These are phyloP conservation scores for Ophiostoma montium DNA, from an alignment of 2,329 filamentous ascomycete species.

Conservation along the genomic window DNA sequence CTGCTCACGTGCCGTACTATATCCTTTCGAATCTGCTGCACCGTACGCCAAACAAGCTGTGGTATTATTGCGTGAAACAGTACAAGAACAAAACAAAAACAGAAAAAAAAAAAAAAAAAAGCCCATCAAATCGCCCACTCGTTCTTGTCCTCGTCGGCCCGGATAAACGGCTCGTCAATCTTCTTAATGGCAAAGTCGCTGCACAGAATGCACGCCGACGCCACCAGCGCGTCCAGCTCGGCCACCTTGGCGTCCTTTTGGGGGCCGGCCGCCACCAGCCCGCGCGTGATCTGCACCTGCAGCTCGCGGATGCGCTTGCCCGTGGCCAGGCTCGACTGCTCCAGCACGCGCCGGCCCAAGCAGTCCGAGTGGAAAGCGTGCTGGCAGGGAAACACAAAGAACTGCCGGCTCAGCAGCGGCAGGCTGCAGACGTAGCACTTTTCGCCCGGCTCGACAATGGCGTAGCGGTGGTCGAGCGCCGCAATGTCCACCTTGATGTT, in stretches of 20 bases:
- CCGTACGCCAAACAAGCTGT: neutral
- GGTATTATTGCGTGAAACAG: neutral
- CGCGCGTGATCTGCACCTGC: conserved; percentile 70
- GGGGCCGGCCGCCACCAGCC: conserved; percentile 49
- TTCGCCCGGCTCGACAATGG: conserved; percentile 92
- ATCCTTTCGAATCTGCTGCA: too few species aligned
- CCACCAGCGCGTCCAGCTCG: conserved; percentile 85
- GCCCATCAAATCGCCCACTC: conserved; percentile 51
- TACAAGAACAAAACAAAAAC: conserved; percentile 1
- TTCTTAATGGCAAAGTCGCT: conserved; percentile 89
- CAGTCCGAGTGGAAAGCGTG: conserved; percentile 97
- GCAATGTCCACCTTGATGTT: conserved; percentile 87
- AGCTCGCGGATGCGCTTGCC: conserved; percentile 71
- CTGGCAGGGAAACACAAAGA: conserved; percentile 97
- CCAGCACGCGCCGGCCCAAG: conserved; percentile 70
- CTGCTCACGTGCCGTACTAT: too few species aligned
- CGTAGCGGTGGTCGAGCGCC: conserved; percentile 74
- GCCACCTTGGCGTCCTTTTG: conserved; percentile 71
- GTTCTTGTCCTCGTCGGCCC: conserved; percentile 52
- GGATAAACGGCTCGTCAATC: conserved; percentile 86
- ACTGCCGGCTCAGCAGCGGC: conserved; percentile 77
- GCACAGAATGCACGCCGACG: conserved; percentile 85
- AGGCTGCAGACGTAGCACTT: conserved; percentile 80
- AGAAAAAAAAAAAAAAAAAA: neutral
- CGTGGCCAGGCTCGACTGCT: conserved; percentile 62